Evolutionary conservation across 805 yeast species (phyloP), one percentile per base, ranked within the genome.

Genomic region (Hanseniaspora singularis): DNA sequence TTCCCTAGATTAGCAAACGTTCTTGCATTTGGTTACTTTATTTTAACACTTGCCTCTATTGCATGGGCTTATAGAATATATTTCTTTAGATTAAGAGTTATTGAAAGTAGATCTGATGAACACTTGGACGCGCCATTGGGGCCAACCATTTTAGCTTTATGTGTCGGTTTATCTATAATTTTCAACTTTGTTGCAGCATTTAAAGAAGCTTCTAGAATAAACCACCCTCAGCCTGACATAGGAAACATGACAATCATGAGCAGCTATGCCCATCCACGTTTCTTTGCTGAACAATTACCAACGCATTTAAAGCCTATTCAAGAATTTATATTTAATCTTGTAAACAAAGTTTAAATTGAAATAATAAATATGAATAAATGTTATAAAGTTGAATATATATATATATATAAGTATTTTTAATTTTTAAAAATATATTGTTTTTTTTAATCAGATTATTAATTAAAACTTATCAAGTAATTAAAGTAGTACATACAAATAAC

Each of bases 71-170:
- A 86, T 64, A 71, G 67, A 51, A 76, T 82, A 46, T 89, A 83
- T 64, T 65, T 76, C 59, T 71, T 68, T 53, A 75, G 98, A 60
- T 68, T 88, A 53, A 70, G 69, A 28, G 71, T 80, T 48, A 92
- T 89, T 60, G 75, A 71, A 60, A 79, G 77, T 61, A 77, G 97
- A 63, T 81, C 87, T 23, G 94, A 89, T 42, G 74, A 73, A 55
- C 96, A 88, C 63, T 70, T 89, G 55, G 97, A 89, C 65, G 88
- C 85, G 39, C 79, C 94, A 45, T 57, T 82, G 49, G 98, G 98
- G 11, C 98, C 98, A 0, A 59, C 92, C 43, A 67, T 88, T 14
- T 72, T 92, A 34, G 84, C 92, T 4, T 51, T 69, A 22, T 87
- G 84, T 11, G 72, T 89, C 50, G 63, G 81, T 7, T 55, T 73